Percentiles rank a stretch among this genome's conserved stretches.
Conservation (phyloP, 495 filamentous ascomycete species). For the Elaphomyces granulatus region DNA sequence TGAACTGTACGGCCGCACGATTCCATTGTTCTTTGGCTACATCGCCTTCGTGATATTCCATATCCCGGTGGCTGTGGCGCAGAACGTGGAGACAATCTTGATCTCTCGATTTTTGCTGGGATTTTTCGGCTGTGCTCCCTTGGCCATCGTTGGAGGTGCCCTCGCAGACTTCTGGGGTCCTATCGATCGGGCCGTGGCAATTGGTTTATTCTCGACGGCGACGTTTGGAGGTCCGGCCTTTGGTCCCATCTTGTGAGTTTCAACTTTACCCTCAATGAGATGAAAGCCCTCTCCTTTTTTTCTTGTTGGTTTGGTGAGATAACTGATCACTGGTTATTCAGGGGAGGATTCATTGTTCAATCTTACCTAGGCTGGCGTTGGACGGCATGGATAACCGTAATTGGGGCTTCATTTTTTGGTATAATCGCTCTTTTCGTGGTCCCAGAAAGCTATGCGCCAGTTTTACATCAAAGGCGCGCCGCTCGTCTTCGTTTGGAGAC, state of each 20-base stretch:
- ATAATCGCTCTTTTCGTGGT: constrained; percentile 35
- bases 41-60: constrained; percentile 45
- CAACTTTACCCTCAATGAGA: not conserved
- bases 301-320: too few relatives aligned
- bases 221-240: constrained; percentile 43
- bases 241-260: constrained; percentile 24
- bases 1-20: constrained; percentile 42
- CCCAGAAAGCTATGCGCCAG: constrained; percentile 46
- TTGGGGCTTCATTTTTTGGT: constrained; percentile 37
- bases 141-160: constrained; percentile 46
- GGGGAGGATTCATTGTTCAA: constrained; percentile 44
- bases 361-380: constrained; percentile 47
- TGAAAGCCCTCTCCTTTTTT: too few relatives aligned
- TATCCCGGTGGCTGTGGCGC: constrained; percentile 45
- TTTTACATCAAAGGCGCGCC: constrained; percentile 42
- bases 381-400: constrained; percentile 50
- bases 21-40: constrained; percentile 43
- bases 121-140: constrained; percentile 46
- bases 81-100: constrained; percentile 44
- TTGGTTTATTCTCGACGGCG: constrained; percentile 38
- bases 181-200: constrained; percentile 45
- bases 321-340: constrained; percentile 6
- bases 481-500: constrained; percentile 42
- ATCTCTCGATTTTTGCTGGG: constrained; percentile 47
- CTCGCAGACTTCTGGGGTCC: constrained; percentile 48